A percentile compares a stretch with the other conserved stretches of the same genome.
Conservation (phyloP, 257 asterid genomes). For the Nicotiana otophora region DNA sequence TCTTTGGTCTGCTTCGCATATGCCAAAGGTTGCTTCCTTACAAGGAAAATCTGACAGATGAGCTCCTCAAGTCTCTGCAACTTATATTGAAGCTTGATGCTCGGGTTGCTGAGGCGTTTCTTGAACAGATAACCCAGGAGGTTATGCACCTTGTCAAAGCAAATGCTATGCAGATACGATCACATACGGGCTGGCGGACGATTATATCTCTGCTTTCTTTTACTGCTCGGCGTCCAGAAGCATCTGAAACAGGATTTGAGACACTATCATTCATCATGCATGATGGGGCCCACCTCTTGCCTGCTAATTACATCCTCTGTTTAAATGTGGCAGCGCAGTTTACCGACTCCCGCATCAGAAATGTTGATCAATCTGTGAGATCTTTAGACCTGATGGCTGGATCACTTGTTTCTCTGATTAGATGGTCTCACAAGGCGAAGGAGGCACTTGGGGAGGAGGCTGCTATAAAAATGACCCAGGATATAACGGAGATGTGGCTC, state of each 20-base stretch:
- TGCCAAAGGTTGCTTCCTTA: constrained; percentile 90
- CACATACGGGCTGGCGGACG: constrained; percentile 87
- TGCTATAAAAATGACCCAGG: constrained; percentile 59
- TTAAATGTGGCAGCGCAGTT: constrained; percentile 78
- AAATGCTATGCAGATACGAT: constrained; percentile 81
- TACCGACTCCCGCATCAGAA: constrained; percentile 81
- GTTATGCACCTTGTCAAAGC: constrained; percentile 84
- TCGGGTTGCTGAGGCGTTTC: constrained; percentile 89
- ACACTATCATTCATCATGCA: constrained; percentile 71
- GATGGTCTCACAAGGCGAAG: constrained; percentile 61
- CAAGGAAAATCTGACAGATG: constrained; percentile 82
- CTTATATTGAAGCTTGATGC: constrained; percentile 85
- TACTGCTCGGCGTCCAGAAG: constrained; percentile 92
- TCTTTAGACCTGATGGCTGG: constrained; percentile 84
- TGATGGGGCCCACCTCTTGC: constrained; percentile 73
- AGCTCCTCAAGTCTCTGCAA: constrained; percentile 82
- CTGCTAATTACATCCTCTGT: constrained; percentile 77
- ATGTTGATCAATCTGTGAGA: constrained; percentile 58
- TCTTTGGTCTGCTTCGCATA: constrained; percentile 85
- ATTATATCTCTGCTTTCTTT: constrained; percentile 74
- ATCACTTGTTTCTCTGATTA: constrained; percentile 58
- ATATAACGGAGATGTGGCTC: constrained; percentile 90
- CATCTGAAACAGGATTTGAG: constrained; percentile 84
- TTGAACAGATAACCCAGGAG: constrained; percentile 86
- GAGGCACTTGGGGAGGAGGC: constrained; percentile 66